Percentiles rank a stretch among this genome's conserved stretches.
Conservation (phyloP, 2,329 filamentous ascomycete species). For the Colletotrichum camelliae region DNA sequence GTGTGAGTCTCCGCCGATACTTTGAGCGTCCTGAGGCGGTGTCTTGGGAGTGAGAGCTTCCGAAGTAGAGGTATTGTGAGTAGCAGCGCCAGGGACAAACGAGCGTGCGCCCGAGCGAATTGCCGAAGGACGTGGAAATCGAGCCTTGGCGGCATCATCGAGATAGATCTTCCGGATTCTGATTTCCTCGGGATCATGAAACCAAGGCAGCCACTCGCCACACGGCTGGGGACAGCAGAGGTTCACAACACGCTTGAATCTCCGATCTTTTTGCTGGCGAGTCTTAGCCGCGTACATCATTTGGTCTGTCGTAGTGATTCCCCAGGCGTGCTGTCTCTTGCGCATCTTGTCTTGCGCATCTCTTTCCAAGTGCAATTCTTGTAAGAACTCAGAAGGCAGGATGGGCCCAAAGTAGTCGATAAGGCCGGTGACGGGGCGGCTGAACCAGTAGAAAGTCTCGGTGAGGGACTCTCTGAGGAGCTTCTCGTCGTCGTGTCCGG, state of each 20-base stretch:
- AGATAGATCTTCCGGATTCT: not conserved
- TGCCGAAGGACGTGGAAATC: not conserved
- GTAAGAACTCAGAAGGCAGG: not conserved
- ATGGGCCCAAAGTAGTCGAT: not conserved
- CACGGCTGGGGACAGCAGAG: not conserved
- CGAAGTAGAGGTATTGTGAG: not conserved
- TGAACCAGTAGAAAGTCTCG: slow-evolving; percentile 14
- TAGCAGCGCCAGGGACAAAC: not conserved
- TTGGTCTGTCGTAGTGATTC: slow-evolving; percentile 4
- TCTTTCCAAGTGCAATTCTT: not conserved
- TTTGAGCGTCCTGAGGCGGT: not conserved
- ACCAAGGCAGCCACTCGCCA: not conserved
- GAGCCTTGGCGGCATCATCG: not conserved
- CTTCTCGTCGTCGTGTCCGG: slow-evolving; percentile 5
- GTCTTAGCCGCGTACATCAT: not conserved
- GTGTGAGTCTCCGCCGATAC: not conserved
- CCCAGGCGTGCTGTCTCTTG: not conserved
- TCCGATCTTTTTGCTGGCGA: not conserved
- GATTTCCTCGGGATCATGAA: not conserved
- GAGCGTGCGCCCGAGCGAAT: not conserved
- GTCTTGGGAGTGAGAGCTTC: not conserved
- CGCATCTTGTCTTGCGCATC: not conserved
- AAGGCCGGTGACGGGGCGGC: not conserved
- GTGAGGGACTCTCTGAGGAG: not conserved
- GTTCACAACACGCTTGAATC: slow-evolving; percentile 4